phyloP scores from a whole-genome alignment of 441 rosid genomes.

The Metrosideros polymorpha region DNA sequence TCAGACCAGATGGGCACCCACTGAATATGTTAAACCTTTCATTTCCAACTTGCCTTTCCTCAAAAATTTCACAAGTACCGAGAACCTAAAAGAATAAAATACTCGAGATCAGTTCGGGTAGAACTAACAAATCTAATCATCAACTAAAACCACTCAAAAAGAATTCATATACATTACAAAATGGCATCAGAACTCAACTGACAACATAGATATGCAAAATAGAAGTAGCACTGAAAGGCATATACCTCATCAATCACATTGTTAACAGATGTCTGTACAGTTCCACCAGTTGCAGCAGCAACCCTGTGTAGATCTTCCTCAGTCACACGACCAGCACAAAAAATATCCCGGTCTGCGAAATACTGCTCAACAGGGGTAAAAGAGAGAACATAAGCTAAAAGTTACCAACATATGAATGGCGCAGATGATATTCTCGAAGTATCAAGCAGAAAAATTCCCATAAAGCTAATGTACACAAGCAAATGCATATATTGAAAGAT shows the following conservation, averaged over 20 bases:
- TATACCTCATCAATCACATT: slow-evolving; percentile 79
- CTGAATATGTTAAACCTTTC: slow-evolving; percentile 98
- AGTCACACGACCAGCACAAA: slow-evolving; percentile 98
- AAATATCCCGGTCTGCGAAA: slow-evolving; percentile 97
- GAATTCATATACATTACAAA: slow-evolving; percentile 4
- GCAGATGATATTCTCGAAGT: background rate
- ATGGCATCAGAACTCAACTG: background rate
- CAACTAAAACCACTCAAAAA: slow-evolving; percentile 1
- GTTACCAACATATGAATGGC: background rate
- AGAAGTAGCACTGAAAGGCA: background rate
- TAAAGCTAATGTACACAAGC: background rate
- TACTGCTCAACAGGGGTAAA: slow-evolving; percentile 40
- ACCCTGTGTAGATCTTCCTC: slow-evolving; percentile 93
- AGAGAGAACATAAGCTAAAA: background rate
- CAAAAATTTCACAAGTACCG: slow-evolving; percentile 90
- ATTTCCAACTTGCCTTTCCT: slow-evolving; percentile 97
- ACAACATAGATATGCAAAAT: background rate
- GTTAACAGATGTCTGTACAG: slow-evolving; percentile 92
- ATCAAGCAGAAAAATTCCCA: background rate
- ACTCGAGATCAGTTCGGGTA: background rate
- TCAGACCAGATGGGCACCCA: slow-evolving; percentile 89
- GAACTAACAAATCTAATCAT: background rate
- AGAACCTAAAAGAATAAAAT: slow-evolving; percentile 48
- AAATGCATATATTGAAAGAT: background rate
- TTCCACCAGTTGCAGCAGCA: slow-evolving; percentile 97